phyloP scores from a whole-genome alignment of 2,329 filamentous ascomycete species.

The Sporothrix schenckii region DNA sequence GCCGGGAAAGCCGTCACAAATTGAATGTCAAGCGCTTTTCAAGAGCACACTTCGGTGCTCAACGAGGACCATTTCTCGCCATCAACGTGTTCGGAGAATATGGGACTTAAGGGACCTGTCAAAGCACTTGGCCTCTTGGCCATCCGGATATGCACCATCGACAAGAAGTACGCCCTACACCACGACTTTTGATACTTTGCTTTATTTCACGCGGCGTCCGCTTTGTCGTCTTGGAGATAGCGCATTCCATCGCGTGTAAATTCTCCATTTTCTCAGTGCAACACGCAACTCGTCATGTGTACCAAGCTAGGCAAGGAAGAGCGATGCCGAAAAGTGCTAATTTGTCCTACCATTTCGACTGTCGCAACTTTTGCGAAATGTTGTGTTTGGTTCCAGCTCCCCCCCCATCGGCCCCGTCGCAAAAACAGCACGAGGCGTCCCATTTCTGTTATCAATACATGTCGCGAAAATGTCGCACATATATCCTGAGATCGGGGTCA shows the following conservation, averaged over 20 bases:
- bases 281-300: conserved; percentile 19
- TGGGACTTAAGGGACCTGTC: neutral
- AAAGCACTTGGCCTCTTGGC: neutral
- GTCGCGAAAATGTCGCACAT: no score
- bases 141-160: no score
- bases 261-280: conserved; percentile 2
- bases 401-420: neutral
- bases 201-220: neutral
- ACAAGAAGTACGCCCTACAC: neutral
- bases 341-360: neutral
- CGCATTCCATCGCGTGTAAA: neutral
- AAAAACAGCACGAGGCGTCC: neutral
- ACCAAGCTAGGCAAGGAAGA: conserved; percentile 17
- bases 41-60: neutral
- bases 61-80: neutral
- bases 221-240: neutral
- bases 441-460: no score
- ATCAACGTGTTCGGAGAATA: neutral
- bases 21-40: neutral
- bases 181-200: neutral
- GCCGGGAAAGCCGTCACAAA: neutral
- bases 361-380: neutral
- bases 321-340: conserved; percentile 8
- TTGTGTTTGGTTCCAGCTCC: neutral
- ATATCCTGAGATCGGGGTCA: no score